Conservation (phyloP, 805 yeast genomes). For the Saturnispora halmiae region DNA sequence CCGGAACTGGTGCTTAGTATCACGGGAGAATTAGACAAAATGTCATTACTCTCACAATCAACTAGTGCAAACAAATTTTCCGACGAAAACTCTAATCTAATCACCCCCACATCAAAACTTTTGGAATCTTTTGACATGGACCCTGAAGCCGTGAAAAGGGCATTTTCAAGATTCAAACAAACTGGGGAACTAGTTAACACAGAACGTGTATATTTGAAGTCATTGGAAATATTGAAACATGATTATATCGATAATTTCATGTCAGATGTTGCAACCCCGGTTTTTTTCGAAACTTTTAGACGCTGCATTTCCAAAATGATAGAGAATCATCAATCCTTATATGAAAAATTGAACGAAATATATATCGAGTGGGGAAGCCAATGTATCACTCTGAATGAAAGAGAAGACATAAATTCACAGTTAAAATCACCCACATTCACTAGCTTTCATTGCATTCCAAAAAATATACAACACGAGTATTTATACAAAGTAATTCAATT, state of each 20-base stretch:
- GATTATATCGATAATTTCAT: slow-evolving; percentile 36
- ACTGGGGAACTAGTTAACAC: slow-evolving; percentile 39
- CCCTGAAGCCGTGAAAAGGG: slow-evolving; percentile 11
- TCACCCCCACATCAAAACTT: slow-evolving; percentile 10
- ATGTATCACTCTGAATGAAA: slow-evolving; percentile 8
- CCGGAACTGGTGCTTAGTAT: neutral
- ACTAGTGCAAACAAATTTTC: neutral
- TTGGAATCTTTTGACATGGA: slow-evolving; percentile 2
- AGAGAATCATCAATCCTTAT: slow-evolving; percentile 27
- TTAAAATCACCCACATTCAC: slow-evolving; percentile 21
- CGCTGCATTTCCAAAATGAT: slow-evolving; percentile 26
- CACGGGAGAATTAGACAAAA: neutral
- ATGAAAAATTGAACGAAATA: slow-evolving; percentile 20
- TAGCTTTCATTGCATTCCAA: slow-evolving; percentile 15
- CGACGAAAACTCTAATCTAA: slow-evolving; percentile 5
- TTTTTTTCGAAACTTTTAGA: slow-evolving; percentile 25
- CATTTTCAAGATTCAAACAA: slow-evolving; percentile 24
- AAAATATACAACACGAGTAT: slow-evolving; percentile 16
- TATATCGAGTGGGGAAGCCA: slow-evolving; percentile 19
- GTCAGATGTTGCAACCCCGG: slow-evolving; percentile 29
- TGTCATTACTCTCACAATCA: slow-evolving; percentile 2
- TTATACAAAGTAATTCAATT: slow-evolving; percentile 16
- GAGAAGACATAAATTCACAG: slow-evolving; percentile 7
- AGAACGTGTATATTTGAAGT: slow-evolving; percentile 39
- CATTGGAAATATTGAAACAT: slow-evolving; percentile 35